Conservation (phyloP, 2,329 filamentous ascomycete species). For the Akanthomyces muscarius region DNA sequence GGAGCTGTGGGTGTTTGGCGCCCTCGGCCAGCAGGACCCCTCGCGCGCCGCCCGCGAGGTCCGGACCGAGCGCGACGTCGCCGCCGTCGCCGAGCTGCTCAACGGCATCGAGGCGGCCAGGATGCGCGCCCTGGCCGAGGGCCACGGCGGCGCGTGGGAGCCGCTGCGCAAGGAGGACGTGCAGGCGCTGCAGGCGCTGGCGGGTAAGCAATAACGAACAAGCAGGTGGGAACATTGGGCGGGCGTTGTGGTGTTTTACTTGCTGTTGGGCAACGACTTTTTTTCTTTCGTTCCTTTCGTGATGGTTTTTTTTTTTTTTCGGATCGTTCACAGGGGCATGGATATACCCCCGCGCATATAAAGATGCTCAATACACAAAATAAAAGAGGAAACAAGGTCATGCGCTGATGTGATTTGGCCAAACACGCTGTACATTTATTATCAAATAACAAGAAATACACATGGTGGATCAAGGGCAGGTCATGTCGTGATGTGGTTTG, state of each 20-base stretch:
- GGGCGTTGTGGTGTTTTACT: neutral
- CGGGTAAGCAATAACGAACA: neutral
- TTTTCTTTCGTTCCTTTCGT: neutral
- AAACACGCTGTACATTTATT: too few species aligned
- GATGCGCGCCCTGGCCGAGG: constrained; percentile 33
- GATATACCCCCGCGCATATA: too few species aligned
- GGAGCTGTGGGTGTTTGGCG: constrained; percentile 43
- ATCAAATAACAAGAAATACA: too few species aligned
- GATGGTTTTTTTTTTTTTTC: neutral
- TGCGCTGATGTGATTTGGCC: neutral
- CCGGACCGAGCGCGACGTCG: constrained; percentile 34
- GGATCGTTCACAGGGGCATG: too few species aligned
- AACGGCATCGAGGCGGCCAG: constrained; percentile 31
- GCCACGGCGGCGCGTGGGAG: constrained; percentile 36
- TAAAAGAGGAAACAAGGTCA: neutral
- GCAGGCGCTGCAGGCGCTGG: neutral
- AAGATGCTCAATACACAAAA: too few species aligned
- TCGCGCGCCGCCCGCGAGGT: constrained; percentile 34
- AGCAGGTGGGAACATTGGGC: neutral
- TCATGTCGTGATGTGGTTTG: neutral
- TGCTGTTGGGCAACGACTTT: neutral
- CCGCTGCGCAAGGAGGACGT: constrained; percentile 23
- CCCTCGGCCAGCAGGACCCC: constrained; percentile 37
- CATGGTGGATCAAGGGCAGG: too few species aligned
- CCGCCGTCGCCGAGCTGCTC: constrained; percentile 32